Base-by-base conservation (phyloP, 768 basidiomycete species). In the Trichaptum fuscoviolaceum region DNA sequence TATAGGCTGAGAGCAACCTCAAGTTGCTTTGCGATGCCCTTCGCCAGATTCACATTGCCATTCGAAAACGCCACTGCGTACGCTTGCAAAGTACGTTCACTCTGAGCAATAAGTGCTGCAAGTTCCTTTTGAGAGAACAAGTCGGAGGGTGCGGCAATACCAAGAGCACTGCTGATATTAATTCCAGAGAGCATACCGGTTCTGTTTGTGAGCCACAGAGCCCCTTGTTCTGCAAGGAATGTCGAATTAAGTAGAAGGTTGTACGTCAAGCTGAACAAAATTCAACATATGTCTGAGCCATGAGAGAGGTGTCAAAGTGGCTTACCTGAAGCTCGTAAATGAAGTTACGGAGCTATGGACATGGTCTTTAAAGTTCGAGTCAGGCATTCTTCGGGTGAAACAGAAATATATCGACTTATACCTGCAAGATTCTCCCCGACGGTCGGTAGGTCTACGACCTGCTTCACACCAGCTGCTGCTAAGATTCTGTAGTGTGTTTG, bases 391-490 rank as follows among this genome's bases (percentile, higher is more conserved):
- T 30, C 30, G 8, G 8, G 8, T 2, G 4, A 30, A 30, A 30
- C 8, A 30, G 8, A 3, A 8, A 8, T 8, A 8, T 8, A 30
- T 30, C 30, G 42, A 52, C 20, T 52, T 6, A 3, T 52, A 52
- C 42, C 42, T 52, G 42, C 42, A 6, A 52, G 20, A 52, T 52
- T 52, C 23, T 61, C 59, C 5, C 81, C 80, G 35, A 83, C 82
- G 58, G 75, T 75, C 17, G 81, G 80, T 9, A 82, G 74, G 63
- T 82, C 79, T 26, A 80, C 65, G 35, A 69, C 66, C 57, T 67
- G 65, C 10, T 71, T 65, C 20, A 52, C 42, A 12, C 42, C 42
- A 12, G 42, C 42, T 12, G 42, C 20, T 15, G 42, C 20, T 52
- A 52, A 12, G 3, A 52, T 52, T 20, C 42, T 52, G 42, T 52